Evolutionary conservation across 495 filamentous ascomycete genomes (phyloP).

Genomic region (Cladorrhinum samala): DNA sequence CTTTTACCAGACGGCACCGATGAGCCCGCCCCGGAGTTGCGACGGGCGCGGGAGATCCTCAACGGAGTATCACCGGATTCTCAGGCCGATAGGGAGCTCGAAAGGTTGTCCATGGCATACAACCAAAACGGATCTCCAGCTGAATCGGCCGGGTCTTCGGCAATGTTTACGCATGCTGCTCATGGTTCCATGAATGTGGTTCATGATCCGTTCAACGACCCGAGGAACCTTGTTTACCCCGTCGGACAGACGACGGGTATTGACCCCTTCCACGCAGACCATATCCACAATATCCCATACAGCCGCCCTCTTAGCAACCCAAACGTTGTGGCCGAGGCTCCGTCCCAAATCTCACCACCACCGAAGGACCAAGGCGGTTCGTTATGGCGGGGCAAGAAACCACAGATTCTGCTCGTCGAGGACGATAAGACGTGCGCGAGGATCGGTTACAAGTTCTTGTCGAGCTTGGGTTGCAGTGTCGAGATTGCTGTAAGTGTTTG

Average conservation of each 20-base stretch:
- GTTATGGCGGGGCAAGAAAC: constrained; percentile 68
- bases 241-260: constrained; percentile 86
- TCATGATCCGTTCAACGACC: constrained; percentile 52
- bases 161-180: constrained; percentile 38
- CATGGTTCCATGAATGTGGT: constrained; percentile 31
- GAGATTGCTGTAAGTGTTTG: constrained; percentile 74
- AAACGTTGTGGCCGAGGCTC: constrained; percentile 23
- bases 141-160: constrained; percentile 38
- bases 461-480: constrained; percentile 80
- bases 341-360: constrained; percentile 20
- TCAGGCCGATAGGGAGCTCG: constrained; percentile 70
- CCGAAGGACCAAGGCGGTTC: constrained; percentile 30
- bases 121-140: constrained; percentile 52
- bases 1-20: constrained; percentile 47
- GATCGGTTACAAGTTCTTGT: constrained; percentile 91
- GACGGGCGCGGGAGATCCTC: constrained; percentile 84
- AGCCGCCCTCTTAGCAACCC: constrained; percentile 42
- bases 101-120: constrained; percentile 66
- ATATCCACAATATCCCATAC: constrained; percentile 91
- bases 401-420: constrained; percentile 86
- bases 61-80: constrained; percentile 73
- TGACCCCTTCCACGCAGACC: constrained; percentile 89
- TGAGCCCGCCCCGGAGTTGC: constrained; percentile 72
- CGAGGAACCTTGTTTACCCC: constrained; percentile 82
- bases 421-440: constrained; percentile 91